These are phyloP conservation scores for Furcasterigmium sp. DNA, from an alignment of 2,329 filamentous ascomycete species.

Conservation along the genomic window DNA sequence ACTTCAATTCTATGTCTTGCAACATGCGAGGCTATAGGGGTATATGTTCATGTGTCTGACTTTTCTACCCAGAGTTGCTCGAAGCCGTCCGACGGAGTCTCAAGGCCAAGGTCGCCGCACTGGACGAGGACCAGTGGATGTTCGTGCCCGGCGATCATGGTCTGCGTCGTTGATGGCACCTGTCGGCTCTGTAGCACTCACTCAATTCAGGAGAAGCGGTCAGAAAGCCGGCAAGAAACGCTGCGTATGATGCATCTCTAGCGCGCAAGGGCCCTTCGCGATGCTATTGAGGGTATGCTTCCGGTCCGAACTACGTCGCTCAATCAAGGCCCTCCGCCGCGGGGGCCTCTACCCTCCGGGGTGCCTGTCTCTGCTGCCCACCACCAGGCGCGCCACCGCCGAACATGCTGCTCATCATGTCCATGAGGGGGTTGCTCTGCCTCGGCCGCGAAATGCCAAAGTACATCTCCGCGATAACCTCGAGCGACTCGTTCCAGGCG, in stretches of 20 bases:
- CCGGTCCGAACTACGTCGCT: constrained; percentile 17
- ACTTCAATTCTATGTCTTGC: constrained; percentile 1
- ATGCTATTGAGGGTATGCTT: neutral
- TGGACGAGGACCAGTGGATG: constrained; percentile 89
- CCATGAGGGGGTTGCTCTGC: constrained; percentile 87
- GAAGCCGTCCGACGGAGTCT: constrained; percentile 66
- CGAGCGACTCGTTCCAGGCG: constrained; percentile 75
- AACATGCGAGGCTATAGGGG: neutral
- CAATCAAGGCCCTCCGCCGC: constrained; percentile 56
- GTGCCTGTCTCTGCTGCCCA: constrained; percentile 32
- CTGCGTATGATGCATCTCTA: neutral
- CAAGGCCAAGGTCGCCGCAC: constrained; percentile 63
- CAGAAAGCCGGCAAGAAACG: too few species aligned
- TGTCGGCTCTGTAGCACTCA: too few species aligned
- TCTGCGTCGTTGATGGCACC: constrained; percentile 1
- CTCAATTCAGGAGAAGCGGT: too few species aligned
- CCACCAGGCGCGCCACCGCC: constrained; percentile 59
- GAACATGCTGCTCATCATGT: constrained; percentile 97
- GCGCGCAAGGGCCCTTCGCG: neutral
- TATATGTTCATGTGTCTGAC: constrained; percentile 1
- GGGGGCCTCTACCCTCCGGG: constrained; percentile 41
- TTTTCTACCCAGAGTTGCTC: constrained; percentile 53
- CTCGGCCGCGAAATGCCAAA: constrained; percentile 85
- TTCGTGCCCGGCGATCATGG: constrained; percentile 61
- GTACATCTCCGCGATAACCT: constrained; percentile 92